Base-by-base conservation (phyloP, 345 rosid genomes). In the Erucastrum elatum region DNA sequence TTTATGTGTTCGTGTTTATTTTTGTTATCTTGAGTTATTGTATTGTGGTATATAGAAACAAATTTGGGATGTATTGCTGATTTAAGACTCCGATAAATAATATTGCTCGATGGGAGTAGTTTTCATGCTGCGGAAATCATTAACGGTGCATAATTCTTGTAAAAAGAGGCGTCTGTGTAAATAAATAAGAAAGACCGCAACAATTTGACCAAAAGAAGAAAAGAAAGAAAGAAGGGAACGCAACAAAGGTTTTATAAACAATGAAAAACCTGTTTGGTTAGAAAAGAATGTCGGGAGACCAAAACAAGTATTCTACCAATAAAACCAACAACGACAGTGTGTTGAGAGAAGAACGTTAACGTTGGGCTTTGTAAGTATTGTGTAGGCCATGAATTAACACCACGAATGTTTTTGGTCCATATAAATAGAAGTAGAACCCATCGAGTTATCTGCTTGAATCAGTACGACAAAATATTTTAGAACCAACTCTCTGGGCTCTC, bases 311-410 rank as follows among this genome's bases (percentile, higher is more conserved):
- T 35, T 35, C 4, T 13, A 61, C 65, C 65, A 64, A 37, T 13
- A 61, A 26, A 46, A 21, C 8, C 13, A 10, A 62, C 39, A 12
- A 11, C 37, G 26, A 25, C 10, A 7, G 49, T 41, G 34, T 37
- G 3, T 61, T 17, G 16, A 21, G 33, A 63, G 41, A 55, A 55
- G 58, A 37, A 30, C 62, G 59, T 64, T 55, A 64, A 13, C n/a
- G 41, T 33, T 71, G 76, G 76, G 72, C 76, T 71, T 59, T 30
- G 16, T 16, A 41, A 29, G 34, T 64, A 11, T 27, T 6, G 27
- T 6, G 5, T 41, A 15, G 76, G 76, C 76, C 39, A 33, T 15
- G 39, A 49, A 30, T 21, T 46, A 27, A 33, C 31, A 33, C 69
- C 31, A 26, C 46, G 13, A 16, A 30, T 3, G 4, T 56, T 66